Percentiles rank a stretch among this genome's conserved stretches.
Conservation (phyloP, 257 asterid genomes). For the Ajuga chamaepitys region DNA sequence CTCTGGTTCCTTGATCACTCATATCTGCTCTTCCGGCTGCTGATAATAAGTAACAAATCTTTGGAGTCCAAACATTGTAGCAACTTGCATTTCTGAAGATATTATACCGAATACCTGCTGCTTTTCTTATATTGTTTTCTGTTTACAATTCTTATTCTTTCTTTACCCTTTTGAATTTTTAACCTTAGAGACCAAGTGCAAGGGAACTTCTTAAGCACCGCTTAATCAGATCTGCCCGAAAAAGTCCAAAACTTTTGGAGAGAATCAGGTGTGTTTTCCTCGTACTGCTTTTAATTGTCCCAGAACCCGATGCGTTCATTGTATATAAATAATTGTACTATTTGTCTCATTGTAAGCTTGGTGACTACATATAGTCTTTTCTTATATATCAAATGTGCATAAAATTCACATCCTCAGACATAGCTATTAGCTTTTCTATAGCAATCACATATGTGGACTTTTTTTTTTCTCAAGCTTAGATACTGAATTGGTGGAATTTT, state of each 20-base stretch:
- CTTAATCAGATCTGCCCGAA: slow-evolving; percentile 80
- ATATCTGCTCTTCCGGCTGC: neutral
- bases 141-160: neutral
- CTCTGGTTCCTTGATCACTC: slow-evolving; percentile 8
- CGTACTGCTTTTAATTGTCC: neutral
- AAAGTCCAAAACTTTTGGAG: slow-evolving; percentile 90
- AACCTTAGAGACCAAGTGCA: slow-evolving; percentile 83
- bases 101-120: neutral
- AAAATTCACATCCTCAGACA: neutral
- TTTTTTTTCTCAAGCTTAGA: neutral
- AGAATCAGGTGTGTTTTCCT: slow-evolving; percentile 63
- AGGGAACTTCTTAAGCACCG: slow-evolving; percentile 94
- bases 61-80: neutral
- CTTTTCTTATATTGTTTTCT: neutral
- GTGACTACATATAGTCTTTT: neutral
- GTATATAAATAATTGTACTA: neutral
- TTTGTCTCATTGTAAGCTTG: neutral
- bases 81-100: neutral
- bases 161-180: neutral
- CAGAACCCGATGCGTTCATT: neutral
- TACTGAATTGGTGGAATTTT: neutral
- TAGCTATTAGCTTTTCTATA: neutral
- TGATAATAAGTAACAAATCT: neutral
- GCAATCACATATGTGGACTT: neutral
- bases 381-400: neutral